A percentile compares a stretch with the other conserved stretches of the same genome.
These are phyloP conservation scores for Tylopilus plumbeoviolaceoides DNA, from an alignment of 768 basidiomycete genomes.

Conservation along the genomic window DNA sequence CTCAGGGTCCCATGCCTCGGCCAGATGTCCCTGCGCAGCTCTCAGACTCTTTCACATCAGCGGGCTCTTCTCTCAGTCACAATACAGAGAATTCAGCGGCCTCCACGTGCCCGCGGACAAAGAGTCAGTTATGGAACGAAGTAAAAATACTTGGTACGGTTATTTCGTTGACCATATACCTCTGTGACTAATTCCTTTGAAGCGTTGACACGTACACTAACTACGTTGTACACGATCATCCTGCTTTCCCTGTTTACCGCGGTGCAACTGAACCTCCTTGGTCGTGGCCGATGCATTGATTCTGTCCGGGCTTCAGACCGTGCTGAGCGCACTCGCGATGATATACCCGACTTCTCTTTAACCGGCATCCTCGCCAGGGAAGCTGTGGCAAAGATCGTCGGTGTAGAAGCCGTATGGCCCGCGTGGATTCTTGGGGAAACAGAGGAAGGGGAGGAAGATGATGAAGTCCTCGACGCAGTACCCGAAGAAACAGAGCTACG, in stretches of 20 bases:
- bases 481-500: conserved; percentile 69
- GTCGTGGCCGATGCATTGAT: conserved; percentile 73
- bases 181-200: conserved; percentile 2
- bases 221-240: conserved; percentile 80
- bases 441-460: conserved; percentile 26
- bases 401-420: conserved; percentile 23
- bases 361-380: conserved; percentile 24
- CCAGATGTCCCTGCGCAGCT: conserved; percentile 20
- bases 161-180: conserved; percentile 13
- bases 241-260: conserved; percentile 84
- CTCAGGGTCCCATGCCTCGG: conserved; percentile 4
- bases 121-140: conserved; percentile 87
- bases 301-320: conserved; percentile 59
- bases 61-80: conserved; percentile 33
- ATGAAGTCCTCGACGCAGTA: conserved; percentile 34
- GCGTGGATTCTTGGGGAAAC: conserved; percentile 21
- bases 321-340: conserved; percentile 49
- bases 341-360: conserved; percentile 31
- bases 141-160: conserved; percentile 76
- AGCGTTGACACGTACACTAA: conserved; percentile 88
- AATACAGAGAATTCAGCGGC: conserved; percentile 2
- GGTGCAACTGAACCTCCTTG: conserved; percentile 82
- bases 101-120: conserved; percentile 43
- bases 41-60: conserved; percentile 40
- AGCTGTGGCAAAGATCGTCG: conserved; percentile 22